Conservation (phyloP, 208 protist genomes). For the Jaenimonas drosophilae region DNA sequence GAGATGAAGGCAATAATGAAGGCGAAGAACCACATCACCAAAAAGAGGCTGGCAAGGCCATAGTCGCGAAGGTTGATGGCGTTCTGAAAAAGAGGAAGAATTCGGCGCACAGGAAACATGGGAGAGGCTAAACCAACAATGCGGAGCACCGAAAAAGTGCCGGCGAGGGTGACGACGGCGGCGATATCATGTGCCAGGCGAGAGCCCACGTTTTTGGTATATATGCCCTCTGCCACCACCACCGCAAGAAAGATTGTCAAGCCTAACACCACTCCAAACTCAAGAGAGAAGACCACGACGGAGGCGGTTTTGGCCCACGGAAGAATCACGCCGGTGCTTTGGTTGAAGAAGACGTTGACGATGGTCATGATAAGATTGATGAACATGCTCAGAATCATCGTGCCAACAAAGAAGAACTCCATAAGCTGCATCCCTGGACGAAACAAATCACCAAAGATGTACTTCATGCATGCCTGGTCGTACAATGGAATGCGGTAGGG, state of each 20-base stretch:
- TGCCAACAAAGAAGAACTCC: conserved; percentile 10
- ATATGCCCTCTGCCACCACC: conserved; percentile 9
- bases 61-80: conserved; percentile 6
- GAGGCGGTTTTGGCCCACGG: conserved; percentile 4
- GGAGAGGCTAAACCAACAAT: conserved; percentile 11
- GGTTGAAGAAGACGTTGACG: conserved; percentile 14
- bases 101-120: conserved; percentile 6
- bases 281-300: conserved; percentile 11
- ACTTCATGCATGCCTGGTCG: conserved; percentile 18
- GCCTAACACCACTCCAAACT: conserved; percentile 14
- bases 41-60: conserved; percentile 1
- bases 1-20: conserved; percentile 5
- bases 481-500: conserved; percentile 15
- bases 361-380: conserved; percentile 11
- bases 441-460: conserved; percentile 15
- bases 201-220: conserved; percentile 12
- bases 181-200: conserved; percentile 16
- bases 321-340: background rate
- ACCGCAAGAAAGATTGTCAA: conserved; percentile 8
- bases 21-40: conserved; percentile 9
- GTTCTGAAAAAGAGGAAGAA: conserved; percentile 11
- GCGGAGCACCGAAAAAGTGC: conserved; percentile 13
- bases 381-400: conserved; percentile 7
- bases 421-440: conserved; percentile 7
- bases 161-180: conserved; percentile 6